phyloP scores from a whole-genome alignment of 768 basidiomycete genomes.

The Suillus placidus region DNA sequence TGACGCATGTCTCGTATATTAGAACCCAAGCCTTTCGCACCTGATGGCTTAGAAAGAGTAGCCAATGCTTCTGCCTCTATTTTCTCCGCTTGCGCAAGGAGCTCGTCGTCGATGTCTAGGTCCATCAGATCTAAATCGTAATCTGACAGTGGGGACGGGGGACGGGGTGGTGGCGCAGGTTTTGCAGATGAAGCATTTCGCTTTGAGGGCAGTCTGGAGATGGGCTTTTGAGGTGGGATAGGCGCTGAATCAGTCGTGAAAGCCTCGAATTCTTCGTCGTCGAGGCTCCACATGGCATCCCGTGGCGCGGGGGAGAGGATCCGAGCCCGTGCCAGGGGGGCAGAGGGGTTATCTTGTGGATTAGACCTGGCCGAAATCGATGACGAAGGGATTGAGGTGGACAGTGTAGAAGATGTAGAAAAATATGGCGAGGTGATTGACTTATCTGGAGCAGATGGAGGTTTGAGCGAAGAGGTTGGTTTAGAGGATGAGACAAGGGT shows the following conservation, averaged over 20 bases:
- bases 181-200: constrained; percentile 4
- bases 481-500: constrained; percentile 19
- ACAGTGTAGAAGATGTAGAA: constrained; percentile 11
- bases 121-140: constrained; percentile 39
- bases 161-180: constrained; percentile 12
- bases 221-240: constrained; percentile 9
- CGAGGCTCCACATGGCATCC: constrained; percentile 32
- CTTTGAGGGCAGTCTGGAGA: constrained; percentile 12
- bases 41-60: constrained; percentile 3
- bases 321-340: constrained; percentile 36
- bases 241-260: constrained; percentile 16
- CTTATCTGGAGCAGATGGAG: constrained; percentile 5
- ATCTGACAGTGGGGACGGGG: constrained; percentile 27
- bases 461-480: constrained; percentile 13
- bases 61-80: constrained; percentile 26
- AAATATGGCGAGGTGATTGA: constrained; percentile 25
- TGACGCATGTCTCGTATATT: background rate
- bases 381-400: constrained; percentile 23
- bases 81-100: constrained; percentile 41
- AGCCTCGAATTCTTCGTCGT: constrained; percentile 25
- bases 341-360: constrained; percentile 20
- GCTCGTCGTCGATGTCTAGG: constrained; percentile 40
- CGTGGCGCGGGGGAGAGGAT: constrained; percentile 21
- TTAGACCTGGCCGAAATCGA: constrained; percentile 18
- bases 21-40: background rate